Conservation (phyloP, 1,139 yeast genomes). For the Nematodospora anomalae region DNA sequence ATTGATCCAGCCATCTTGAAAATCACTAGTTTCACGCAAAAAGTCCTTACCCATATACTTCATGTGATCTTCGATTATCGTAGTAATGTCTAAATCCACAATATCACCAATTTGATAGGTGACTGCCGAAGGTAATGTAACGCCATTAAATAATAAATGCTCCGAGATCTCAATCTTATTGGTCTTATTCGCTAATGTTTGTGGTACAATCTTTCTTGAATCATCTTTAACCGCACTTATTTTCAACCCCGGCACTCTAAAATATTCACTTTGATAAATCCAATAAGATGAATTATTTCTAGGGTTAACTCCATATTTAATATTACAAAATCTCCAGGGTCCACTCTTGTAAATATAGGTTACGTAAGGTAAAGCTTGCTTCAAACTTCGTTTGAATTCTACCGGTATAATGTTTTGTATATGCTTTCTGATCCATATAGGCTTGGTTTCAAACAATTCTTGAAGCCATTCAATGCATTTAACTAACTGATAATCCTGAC, state of each 20-base stretch:
- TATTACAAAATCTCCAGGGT: constrained; percentile 93
- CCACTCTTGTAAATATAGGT: constrained; percentile 83
- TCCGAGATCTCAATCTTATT: constrained; percentile 38
- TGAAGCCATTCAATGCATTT: constrained; percentile 54
- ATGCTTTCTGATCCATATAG: constrained; percentile 85
- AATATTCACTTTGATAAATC: constrained; percentile 80
- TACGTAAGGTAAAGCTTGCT: constrained; percentile 80
- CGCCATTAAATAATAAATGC: constrained; percentile 71
- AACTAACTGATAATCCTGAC: constrained; percentile 33
- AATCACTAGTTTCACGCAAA: constrained; percentile 44
- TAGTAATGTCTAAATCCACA: constrained; percentile 59
- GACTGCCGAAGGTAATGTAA: constrained; percentile 62
- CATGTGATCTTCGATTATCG: constrained; percentile 41
- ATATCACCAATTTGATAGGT: constrained; percentile 84
- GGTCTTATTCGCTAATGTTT: constrained; percentile 6
- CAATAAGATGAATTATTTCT: constrained; percentile 53
- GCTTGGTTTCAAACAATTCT: constrained; percentile 63
- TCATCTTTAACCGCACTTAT: constrained; percentile 20
- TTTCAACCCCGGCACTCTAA: constrained; percentile 51
- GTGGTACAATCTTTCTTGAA: constrained; percentile 7
- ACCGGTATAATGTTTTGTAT: constrained; percentile 59
- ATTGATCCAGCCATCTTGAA: constrained; percentile 75
- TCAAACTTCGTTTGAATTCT: constrained; percentile 52
- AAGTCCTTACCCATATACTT: constrained; percentile 38
- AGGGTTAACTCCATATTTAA: constrained; percentile 80